Conservation (phyloP, 768 basidiomycete species). For the Suillus subalutaceus region DNA sequence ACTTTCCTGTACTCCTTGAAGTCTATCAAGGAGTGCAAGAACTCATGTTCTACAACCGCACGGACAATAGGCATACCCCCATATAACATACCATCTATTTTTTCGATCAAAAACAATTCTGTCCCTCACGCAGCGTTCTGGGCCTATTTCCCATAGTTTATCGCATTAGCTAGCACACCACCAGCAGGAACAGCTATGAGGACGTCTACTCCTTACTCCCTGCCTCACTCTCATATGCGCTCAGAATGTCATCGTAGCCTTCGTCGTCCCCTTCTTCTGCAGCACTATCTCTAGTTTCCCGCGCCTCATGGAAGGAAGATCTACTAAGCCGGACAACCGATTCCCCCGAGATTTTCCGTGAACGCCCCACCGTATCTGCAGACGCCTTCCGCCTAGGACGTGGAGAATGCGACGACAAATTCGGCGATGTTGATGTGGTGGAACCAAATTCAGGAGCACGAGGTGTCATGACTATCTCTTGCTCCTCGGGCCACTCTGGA, state of each 20-base stretch:
- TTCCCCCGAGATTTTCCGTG: conserved; percentile 46
- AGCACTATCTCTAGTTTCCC: conserved; percentile 54
- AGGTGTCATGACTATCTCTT: conserved; percentile 59
- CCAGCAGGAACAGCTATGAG: conserved; percentile 14
- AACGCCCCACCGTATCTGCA: conserved; percentile 27
- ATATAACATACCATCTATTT: conserved; percentile 5
- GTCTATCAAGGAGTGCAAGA: conserved; percentile 67
- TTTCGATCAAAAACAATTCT: neutral
- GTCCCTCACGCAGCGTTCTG: neutral
- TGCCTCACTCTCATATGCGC: conserved; percentile 83
- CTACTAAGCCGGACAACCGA: conserved; percentile 45
- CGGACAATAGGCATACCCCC: neutral
- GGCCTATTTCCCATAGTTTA: neutral
- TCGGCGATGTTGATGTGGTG: conserved; percentile 31
- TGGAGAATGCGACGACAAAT: conserved; percentile 26
- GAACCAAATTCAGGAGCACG: conserved; percentile 52
- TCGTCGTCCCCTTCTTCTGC: conserved; percentile 80
- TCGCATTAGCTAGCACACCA: neutral
- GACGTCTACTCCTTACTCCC: conserved; percentile 29
- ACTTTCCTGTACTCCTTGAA: conserved; percentile 58
- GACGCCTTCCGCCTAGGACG: conserved; percentile 32
- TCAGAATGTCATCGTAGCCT: conserved; percentile 75
- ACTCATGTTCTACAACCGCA: conserved; percentile 30
- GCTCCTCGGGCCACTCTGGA: conserved; percentile 58
- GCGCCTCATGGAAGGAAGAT: conserved; percentile 45